Evolutionary conservation across 441 rosid genomes (phyloP).

Genomic region (Aleurites moluccanus): DNA sequence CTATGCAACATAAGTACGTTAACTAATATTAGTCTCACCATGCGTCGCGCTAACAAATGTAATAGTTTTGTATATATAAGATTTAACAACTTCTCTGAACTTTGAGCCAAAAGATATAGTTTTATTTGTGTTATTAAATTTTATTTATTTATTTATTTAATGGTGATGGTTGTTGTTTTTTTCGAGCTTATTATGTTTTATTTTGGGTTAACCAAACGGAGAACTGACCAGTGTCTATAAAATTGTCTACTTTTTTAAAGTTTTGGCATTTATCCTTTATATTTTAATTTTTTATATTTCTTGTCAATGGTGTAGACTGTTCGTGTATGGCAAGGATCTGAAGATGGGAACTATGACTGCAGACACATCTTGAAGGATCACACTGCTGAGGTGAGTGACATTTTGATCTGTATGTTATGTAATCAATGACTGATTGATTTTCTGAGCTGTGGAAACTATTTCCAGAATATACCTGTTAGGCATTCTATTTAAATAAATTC

Average conservation of each 20-base stretch:
- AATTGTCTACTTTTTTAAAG: background rate
- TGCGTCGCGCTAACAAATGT: background rate
- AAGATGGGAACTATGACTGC: slow-evolving; percentile 81
- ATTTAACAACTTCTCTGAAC: background rate
- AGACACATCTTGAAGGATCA: slow-evolving; percentile 86
- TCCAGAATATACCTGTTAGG: too few relatives aligned
- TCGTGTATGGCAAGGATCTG: slow-evolving; percentile 92
- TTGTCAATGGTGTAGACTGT: slow-evolving; percentile 67
- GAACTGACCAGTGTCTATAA: background rate
- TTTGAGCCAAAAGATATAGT: background rate
- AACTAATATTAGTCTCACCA: background rate
- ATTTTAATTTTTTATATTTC: background rate
- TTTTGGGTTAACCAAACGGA: background rate
- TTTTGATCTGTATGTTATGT: background rate
- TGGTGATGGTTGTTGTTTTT: background rate
- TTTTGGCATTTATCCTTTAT: background rate
- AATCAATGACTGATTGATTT: background rate
- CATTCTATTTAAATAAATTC: slow-evolving; percentile 3
- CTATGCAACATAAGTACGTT: background rate
- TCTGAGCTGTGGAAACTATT: background rate
- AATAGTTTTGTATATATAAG: background rate
- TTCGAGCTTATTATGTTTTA: background rate
- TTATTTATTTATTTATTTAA: too few relatives aligned
- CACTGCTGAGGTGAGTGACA: slow-evolving; percentile 71
- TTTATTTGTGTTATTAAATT: background rate